These are phyloP conservation scores for Corymbia citriodora DNA, from an alignment of 441 rosid species.

Conservation along the genomic window DNA sequence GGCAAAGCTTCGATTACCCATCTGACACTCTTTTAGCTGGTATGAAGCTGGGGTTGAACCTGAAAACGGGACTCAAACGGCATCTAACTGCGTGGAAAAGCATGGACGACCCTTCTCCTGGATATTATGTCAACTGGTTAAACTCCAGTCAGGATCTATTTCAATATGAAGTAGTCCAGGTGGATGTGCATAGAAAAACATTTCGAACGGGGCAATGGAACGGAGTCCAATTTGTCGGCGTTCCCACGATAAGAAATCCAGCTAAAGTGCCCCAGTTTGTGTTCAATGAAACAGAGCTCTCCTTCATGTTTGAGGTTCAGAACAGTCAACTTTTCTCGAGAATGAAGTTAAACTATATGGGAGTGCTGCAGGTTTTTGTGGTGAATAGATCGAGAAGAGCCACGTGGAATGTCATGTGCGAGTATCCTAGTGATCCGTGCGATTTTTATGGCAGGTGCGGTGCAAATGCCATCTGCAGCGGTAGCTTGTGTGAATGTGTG, in stretches of 20 bases:
- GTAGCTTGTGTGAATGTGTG: neutral
- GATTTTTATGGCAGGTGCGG: neutral
- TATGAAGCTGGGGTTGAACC: neutral
- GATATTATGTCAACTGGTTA: neutral
- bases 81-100: neutral
- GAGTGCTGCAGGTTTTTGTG: neutral
- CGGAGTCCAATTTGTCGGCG: neutral
- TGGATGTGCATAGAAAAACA: neutral
- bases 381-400: neutral
- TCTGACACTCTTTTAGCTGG: neutral
- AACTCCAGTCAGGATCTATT: neutral
- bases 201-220: neutral
- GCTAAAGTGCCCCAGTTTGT: neutral
- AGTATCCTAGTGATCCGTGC: neutral
- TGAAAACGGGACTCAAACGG: neutral
- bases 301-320: neutral
- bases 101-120: neutral
- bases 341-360: neutral
- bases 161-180: neutral
- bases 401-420: neutral
- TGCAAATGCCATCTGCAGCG: neutral
- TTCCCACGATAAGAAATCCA: neutral
- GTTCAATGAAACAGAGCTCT: neutral
- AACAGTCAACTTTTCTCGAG: neutral
- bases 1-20: conserved; percentile 1